Evolutionary conservation across 371 early-diverging fungal species (phyloP).

Genomic region (Apophysomyces trapeziformis): DNA sequence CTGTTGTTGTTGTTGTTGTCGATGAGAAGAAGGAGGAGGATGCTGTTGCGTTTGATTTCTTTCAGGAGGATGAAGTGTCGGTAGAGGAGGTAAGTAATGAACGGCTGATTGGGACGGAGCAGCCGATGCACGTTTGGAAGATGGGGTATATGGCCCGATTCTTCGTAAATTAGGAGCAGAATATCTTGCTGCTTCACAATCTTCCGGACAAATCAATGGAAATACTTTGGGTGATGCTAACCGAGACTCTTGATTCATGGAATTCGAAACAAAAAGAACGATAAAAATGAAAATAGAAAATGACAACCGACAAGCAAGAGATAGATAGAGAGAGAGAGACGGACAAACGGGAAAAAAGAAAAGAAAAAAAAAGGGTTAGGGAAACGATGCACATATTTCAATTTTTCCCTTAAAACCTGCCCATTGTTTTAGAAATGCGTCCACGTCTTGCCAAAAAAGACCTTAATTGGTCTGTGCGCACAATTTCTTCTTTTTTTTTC

Average conservation of each 20-base stretch:
- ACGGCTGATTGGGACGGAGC: not conserved
- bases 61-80: too few relatives aligned
- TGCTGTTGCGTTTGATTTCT: not conserved
- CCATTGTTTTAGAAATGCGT: conserved; percentile 4
- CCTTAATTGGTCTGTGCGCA: conserved; percentile 3
- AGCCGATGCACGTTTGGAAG: not conserved
- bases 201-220: not conserved
- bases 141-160: not conserved
- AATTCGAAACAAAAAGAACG: not conserved
- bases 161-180: not conserved
- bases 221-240: not conserved
- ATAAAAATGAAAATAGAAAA: not conserved
- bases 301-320: not conserved
- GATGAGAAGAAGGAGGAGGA: not conserved
- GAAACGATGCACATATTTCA: conserved; percentile 2
- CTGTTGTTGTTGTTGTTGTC: too few relatives aligned
- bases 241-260: not conserved
- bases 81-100: not conserved
- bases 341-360: not conserved
- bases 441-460: not conserved
- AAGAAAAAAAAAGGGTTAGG: not conserved
- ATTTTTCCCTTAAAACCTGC: conserved; percentile 3
- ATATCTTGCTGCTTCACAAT: not conserved
- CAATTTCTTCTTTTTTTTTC: not conserved
- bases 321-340: not conserved